Evolutionary conservation across 305 asterid species (phyloP), one percentile per base, ranked within the genome.

Genomic region (Euphrasia arctica): DNA sequence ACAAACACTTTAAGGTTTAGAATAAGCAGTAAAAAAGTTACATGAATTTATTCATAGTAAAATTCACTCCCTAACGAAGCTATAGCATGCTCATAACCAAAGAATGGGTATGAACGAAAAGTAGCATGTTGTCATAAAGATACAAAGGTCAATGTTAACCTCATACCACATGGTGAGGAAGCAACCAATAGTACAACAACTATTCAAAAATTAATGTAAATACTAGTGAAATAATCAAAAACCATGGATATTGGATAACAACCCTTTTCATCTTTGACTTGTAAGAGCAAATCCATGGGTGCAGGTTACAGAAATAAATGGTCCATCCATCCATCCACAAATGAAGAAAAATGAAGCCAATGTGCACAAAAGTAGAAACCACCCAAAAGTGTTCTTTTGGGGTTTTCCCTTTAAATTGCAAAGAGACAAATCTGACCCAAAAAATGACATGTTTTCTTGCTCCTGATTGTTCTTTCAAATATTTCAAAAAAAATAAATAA

Each of bases 301-400:
- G 11, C 1, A 18, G 34, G 13, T 50, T 29, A 18, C 32, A 3
- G 43, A 27, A 4, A 55, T 47, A 25, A 25, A 25, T 25, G 27
- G 27, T 25, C 27, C 8, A 43, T 48, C 29, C 4, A 18, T 32
- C 5, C 12, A 58, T 59, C 63, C 31, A 18, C 43, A 4, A 15
- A 42, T 7, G 27, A 45, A 63, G 15, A 62, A 32, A 43, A 55
- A 43, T n/a, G 39, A 25, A 50, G 29, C 11, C 68, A 28, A 34
- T 12, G 36, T n/a, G 52, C 28, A 70, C 43, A 47, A 61, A 71
- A 32, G 50, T 18, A 60, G 49, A 52, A 50, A 34, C 29, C 27
- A 25, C 27, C 43, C 14, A 27, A 58, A 25, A 25, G 27, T 25
- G 27, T 25, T 25, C 5, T 8, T 42, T 57, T 9, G 15, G 4